These are phyloP conservation scores for Cladosporium oxysporum DNA, from an alignment of 2,329 filamentous ascomycete genomes.

Conservation along the genomic window DNA sequence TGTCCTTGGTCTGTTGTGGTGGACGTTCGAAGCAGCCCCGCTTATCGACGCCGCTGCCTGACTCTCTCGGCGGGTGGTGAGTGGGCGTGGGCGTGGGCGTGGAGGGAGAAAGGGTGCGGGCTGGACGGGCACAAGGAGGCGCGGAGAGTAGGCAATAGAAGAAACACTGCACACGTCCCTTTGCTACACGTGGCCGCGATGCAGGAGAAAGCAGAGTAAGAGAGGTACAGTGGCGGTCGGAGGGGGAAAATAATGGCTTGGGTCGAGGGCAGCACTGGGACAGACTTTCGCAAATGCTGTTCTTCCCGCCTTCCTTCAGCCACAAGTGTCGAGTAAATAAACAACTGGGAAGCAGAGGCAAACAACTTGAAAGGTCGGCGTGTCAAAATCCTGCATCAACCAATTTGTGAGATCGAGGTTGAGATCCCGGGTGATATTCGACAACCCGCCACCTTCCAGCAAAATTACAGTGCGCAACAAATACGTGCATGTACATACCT, in stretches of 20 bases:
- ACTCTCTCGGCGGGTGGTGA: conserved; percentile 1
- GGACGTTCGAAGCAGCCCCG: conserved; percentile 3
- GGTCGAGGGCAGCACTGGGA: not conserved
- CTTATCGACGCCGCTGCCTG: not conserved
- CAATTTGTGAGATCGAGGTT: not conserved
- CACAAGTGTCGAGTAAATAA: conserved; percentile 5
- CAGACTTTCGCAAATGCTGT: not conserved
- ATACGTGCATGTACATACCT: not conserved
- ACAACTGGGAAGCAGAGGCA: not conserved
- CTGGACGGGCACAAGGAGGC: not conserved
- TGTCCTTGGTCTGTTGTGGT: not conserved
- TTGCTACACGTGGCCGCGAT: not conserved
- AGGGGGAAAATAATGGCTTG: not conserved
- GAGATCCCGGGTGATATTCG: not conserved
- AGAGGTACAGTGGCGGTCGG: not conserved
- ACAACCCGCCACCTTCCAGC: not conserved
- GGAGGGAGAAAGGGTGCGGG: not conserved
- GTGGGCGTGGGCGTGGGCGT: not conserved
- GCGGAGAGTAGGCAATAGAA: not conserved
- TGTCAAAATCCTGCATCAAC: not conserved
- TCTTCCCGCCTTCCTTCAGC: not conserved
- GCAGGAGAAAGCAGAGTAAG: not conserved
- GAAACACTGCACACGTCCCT: not conserved
- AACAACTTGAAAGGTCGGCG: not conserved
- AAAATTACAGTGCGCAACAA: not conserved